Percentiles rank a stretch among this genome's conserved stretches.
phyloP scores from a whole-genome alignment of 805 yeast species.

The Pichia manshurica region DNA sequence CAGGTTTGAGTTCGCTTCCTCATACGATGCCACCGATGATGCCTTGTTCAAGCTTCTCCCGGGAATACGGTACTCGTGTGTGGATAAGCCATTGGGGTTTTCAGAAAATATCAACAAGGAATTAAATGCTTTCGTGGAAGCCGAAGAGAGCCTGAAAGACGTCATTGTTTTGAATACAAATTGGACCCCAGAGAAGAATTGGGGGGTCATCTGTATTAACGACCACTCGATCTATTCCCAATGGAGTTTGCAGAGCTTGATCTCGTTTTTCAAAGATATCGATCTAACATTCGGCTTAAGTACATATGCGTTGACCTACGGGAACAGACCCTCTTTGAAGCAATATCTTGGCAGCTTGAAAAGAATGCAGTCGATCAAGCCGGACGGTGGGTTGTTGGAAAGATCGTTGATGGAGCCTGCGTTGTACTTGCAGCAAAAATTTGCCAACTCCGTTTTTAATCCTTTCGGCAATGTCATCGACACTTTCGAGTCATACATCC shows the following conservation, averaged over 20 bases:
- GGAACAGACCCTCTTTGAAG: constrained; percentile 25
- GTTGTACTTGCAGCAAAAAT: constrained; percentile 23
- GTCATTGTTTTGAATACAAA: constrained; percentile 25
- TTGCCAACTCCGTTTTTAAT: constrained; percentile 25
- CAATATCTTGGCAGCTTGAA: constrained; percentile 17
- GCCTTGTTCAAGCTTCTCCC: constrained; percentile 31
- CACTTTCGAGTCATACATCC: constrained; percentile 22
- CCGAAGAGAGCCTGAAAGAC: constrained; percentile 18
- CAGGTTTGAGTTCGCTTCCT: constrained; percentile 23
- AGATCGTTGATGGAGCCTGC: constrained; percentile 27
- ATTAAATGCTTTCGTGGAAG: constrained; percentile 13
- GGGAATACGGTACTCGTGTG: constrained; percentile 28
- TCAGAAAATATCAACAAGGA: constrained; percentile 23
- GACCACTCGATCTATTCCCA: constrained; percentile 11
- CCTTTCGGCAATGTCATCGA: constrained; percentile 26
- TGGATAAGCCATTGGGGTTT: constrained; percentile 27
- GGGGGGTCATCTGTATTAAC: constrained; percentile 26
- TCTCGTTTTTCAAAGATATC: constrained; percentile 23
- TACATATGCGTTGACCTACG: constrained; percentile 21
- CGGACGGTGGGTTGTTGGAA: constrained; percentile 23
- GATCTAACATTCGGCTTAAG: constrained; percentile 25
- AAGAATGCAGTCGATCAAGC: constrained; percentile 17
- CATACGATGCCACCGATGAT: constrained; percentile 26
- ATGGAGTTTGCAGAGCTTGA: constrained; percentile 18
- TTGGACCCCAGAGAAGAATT: constrained; percentile 29